These are phyloP conservation scores for Aleurites moluccanus DNA, from an alignment of 441 rosid species.

Conservation along the genomic window DNA sequence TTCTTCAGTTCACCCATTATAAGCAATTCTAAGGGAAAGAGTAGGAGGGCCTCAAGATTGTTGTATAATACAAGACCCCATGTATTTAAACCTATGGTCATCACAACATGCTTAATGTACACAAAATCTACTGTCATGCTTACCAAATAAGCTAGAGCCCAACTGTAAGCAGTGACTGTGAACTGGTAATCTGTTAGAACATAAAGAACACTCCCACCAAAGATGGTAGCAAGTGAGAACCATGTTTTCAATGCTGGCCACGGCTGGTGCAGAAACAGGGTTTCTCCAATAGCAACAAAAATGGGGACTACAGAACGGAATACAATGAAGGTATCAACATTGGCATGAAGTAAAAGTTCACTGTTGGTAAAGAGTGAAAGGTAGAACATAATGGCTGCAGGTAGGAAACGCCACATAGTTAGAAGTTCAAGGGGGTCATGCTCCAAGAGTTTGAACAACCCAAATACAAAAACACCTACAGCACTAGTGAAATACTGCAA, in stretches of 20 bases:
- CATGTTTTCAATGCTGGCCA: constrained; percentile 85
- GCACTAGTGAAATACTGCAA: constrained; percentile 58
- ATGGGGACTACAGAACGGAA: constrained; percentile 92
- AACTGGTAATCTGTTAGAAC: constrained; percentile 90
- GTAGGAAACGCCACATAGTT: constrained; percentile 94
- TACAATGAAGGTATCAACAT: constrained; percentile 93
- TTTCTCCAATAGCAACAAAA: constrained; percentile 91
- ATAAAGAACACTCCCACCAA: constrained; percentile 82
- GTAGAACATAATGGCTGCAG: constrained; percentile 91
- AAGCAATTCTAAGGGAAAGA: constrained; percentile 87
- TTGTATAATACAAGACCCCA: constrained; percentile 97
- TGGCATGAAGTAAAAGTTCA: constrained; percentile 94
- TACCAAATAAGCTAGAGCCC: constrained; percentile 87
- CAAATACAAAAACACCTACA: constrained; percentile 41
- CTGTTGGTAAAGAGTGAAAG: constrained; percentile 93
- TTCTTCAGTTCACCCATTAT: constrained; percentile 95
- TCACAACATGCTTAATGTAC: constrained; percentile 93
- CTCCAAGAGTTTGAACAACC: constrained; percentile 40
- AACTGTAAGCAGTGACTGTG: constrained; percentile 75
- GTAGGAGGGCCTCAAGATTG: constrained; percentile 88
- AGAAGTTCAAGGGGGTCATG: constrained; percentile 57
- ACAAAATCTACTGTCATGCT: constrained; percentile 96
- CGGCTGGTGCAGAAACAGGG: constrained; percentile 77
- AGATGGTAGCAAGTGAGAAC: constrained; percentile 74
- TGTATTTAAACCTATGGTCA: constrained; percentile 87